phyloP scores from a whole-genome alignment of 257 asterid genomes.

The Gardenia jasminoides region DNA sequence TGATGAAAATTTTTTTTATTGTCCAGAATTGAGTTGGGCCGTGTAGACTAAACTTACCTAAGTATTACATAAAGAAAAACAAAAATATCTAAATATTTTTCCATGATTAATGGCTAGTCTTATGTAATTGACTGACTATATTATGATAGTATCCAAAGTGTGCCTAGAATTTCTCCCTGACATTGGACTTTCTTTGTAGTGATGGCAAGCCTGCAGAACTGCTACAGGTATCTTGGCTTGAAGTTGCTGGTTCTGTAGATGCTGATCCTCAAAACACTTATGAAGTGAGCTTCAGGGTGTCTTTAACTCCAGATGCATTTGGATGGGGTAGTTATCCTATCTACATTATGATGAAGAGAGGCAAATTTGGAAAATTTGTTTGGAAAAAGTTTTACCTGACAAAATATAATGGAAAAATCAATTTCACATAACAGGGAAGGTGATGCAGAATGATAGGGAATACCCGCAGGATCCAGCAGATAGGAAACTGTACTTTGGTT shows the following conservation, averaged over 20 bases:
- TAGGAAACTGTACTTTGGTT: slow-evolving; percentile 28
- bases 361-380: slow-evolving; percentile 2
- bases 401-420: not conserved
- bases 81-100: too few relatives aligned
- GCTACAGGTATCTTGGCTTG: slow-evolving; percentile 55
- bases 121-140: too few relatives aligned
- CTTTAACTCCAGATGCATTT: slow-evolving; percentile 45
- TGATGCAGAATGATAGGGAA: not conserved
- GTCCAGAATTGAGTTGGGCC: too few relatives aligned
- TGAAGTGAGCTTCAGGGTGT: slow-evolving; percentile 37
- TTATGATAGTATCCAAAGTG: too few relatives aligned
- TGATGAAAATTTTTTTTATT: too few relatives aligned
- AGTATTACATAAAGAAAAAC: too few relatives aligned
- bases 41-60: too few relatives aligned
- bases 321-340: slow-evolving; percentile 50
- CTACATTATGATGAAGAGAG: slow-evolving; percentile 51
- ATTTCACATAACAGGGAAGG: not conserved
- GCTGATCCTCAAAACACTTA: slow-evolving; percentile 27
- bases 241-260: slow-evolving; percentile 38
- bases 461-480: not conserved
- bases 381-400: not conserved
- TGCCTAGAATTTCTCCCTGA: not conserved
- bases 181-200: not conserved
- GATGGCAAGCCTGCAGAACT: slow-evolving; percentile 31
- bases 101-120: not conserved